Percentiles rank a stretch among this genome's conserved stretches.
phyloP scores from a whole-genome alignment of 495 filamentous ascomycete species.

The Hapsidospora chrysogenum region DNA sequence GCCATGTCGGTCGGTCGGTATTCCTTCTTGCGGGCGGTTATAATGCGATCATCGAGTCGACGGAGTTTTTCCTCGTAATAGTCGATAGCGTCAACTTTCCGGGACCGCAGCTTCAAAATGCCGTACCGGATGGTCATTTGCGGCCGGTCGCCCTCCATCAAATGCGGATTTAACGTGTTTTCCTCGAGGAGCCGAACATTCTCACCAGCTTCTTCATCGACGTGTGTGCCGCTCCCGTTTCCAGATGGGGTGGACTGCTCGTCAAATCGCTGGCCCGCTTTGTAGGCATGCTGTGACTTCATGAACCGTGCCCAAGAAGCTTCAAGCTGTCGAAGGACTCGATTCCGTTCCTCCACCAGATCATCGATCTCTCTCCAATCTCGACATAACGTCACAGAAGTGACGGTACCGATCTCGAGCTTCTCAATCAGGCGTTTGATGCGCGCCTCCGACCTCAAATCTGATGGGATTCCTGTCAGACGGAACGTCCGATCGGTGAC shows the following conservation, averaged over 20 bases:
- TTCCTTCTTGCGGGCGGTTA: constrained; percentile 50
- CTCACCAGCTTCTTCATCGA: constrained; percentile 26
- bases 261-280: background rate
- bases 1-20: constrained; percentile 68
- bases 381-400: constrained; percentile 71
- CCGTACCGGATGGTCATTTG: constrained; percentile 66
- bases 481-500: constrained; percentile 89
- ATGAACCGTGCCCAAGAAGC: constrained; percentile 62
- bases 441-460: constrained; percentile 62
- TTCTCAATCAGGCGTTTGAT: constrained; percentile 80
- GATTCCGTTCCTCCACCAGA: constrained; percentile 50
- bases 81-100: constrained; percentile 76
- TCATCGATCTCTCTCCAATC: constrained; percentile 75
- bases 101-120: constrained; percentile 51
- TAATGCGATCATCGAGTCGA: constrained; percentile 62
- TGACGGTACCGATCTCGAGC: constrained; percentile 82
- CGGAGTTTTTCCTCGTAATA: constrained; percentile 83
- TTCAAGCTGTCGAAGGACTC: constrained; percentile 57
- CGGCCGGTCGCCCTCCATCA: constrained; percentile 35
- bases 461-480: constrained; percentile 70
- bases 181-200: constrained; percentile 32
- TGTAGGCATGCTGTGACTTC: background rate
- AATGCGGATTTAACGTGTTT: constrained; percentile 18
- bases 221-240: constrained; percentile 3
- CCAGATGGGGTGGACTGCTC: background rate